Evolutionary conservation across 306 rosid genomes (phyloP).

Genomic region (Clitoria ternatea): DNA sequence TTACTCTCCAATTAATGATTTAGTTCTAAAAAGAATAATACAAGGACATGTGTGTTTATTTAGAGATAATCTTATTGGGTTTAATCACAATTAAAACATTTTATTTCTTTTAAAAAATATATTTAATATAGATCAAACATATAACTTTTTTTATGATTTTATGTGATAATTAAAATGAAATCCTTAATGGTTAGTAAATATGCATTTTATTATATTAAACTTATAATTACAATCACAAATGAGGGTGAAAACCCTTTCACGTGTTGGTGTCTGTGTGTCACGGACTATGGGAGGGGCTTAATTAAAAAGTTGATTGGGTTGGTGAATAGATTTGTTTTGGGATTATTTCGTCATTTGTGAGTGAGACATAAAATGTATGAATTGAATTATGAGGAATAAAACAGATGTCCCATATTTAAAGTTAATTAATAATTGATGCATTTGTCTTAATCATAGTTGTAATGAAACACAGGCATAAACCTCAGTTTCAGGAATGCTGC

Average conservation of each 20-base stretch:
- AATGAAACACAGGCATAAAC: not conserved
- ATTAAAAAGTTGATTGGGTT: conserved; percentile 4
- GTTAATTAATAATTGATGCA: not conserved
- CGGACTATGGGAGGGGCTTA: conserved; percentile 31
- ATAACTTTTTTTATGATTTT: no score
- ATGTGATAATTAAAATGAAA: no score
- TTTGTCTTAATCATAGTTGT: conserved; percentile 20
- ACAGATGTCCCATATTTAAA: conserved; percentile 13
- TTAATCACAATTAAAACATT: no score
- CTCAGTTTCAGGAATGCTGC: conserved; percentile 19
- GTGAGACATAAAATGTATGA: conserved; percentile 11
- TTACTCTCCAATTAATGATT: no score
- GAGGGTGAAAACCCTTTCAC: conserved; percentile 29
- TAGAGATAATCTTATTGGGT: no score
- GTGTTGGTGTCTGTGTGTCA: conserved; percentile 42
- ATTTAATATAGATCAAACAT: no score
- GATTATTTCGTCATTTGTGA: not conserved
- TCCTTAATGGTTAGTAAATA: no score
- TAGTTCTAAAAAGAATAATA: no score
- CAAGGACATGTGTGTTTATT: no score
- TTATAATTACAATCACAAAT: not conserved
- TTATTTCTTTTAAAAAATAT: no score
- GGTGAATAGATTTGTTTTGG: conserved; percentile 14
- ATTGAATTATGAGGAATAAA: conserved; percentile 28
- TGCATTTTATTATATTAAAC: not conserved